Evolutionary conservation across 306 rosid genomes (phyloP).

Genomic region (Cucurbita moschata): DNA sequence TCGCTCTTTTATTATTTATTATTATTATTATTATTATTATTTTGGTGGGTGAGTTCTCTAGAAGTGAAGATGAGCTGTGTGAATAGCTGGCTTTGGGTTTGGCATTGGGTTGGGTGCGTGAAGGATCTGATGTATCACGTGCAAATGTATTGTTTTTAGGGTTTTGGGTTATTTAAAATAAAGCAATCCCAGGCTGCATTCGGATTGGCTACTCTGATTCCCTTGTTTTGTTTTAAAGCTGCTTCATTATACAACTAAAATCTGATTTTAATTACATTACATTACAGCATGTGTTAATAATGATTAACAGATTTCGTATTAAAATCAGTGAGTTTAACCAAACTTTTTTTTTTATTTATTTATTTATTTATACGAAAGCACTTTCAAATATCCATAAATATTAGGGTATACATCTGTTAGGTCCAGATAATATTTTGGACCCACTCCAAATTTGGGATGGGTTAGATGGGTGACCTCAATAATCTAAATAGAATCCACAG

Average conservation of each 20-base stretch:
- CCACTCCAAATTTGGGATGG: too few relatives aligned
- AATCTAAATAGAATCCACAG: too few relatives aligned
- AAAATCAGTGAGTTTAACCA: too few relatives aligned
- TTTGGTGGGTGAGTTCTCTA: neutral
- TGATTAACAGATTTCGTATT: too few relatives aligned
- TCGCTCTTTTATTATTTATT: too few relatives aligned
- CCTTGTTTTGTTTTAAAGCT: neutral
- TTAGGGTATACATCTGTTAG: too few relatives aligned
- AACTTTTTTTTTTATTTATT: too few relatives aligned
- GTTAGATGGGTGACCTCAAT: too few relatives aligned
- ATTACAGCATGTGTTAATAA: neutral
- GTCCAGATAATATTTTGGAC: too few relatives aligned
- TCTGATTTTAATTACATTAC: neutral
- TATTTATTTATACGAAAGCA: too few relatives aligned
- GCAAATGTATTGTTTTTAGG: neutral
- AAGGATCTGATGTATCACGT: conserved; percentile 35
- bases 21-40: too few relatives aligned
- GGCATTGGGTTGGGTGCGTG: neutral
- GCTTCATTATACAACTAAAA: neutral
- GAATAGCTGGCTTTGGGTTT: conserved; percentile 44
- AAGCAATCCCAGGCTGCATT: neutral
- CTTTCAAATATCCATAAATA: too few relatives aligned
- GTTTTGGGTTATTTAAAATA: neutral
- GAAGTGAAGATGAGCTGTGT: conserved; percentile 45
- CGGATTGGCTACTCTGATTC: conserved; percentile 2